These are phyloP conservation scores for Piper betle DNA, from an alignment of 164 flowering plant species.

Conservation along the genomic window DNA sequence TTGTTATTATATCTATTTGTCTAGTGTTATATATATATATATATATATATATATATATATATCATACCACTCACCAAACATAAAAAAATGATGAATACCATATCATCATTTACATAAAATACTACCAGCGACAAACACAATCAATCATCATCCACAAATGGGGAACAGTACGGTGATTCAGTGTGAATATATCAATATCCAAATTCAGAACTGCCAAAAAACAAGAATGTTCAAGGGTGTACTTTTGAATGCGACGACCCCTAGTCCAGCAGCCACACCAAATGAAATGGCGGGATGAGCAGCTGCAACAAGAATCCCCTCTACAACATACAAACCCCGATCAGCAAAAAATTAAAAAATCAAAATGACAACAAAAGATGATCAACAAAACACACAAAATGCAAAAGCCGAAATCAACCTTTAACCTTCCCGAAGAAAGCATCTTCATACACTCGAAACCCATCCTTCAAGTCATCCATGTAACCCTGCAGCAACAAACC, in stretches of 20 bases:
- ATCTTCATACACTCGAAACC: conserved; percentile 45
- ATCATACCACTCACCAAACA: too few relatives aligned
- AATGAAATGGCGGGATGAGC: conserved; percentile 40
- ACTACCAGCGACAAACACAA: too few relatives aligned
- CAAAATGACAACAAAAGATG: neutral
- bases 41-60: neutral
- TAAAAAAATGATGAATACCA: too few relatives aligned
- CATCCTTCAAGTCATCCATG: conserved; percentile 37
- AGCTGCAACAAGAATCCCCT: conserved; percentile 37
- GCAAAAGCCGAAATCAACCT: conserved; percentile 26
- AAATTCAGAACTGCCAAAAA: neutral
- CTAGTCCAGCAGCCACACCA: conserved; percentile 43
- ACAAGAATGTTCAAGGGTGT: conserved; percentile 9
- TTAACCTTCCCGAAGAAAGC: conserved; percentile 47
- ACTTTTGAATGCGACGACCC: conserved; percentile 48
- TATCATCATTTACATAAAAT: too few relatives aligned
- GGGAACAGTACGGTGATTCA: too few relatives aligned
- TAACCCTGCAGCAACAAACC: conserved; percentile 27
- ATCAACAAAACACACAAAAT: neutral
- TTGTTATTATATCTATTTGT: too few relatives aligned
- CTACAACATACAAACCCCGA: conserved; percentile 15
- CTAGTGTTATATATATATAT: neutral
- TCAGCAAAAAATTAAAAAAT: neutral
- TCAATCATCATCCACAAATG: too few relatives aligned
- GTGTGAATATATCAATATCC: neutral